Evolutionary conservation across 306 rosid genomes (phyloP).

Genomic region (Cicer chorassanicum): DNA sequence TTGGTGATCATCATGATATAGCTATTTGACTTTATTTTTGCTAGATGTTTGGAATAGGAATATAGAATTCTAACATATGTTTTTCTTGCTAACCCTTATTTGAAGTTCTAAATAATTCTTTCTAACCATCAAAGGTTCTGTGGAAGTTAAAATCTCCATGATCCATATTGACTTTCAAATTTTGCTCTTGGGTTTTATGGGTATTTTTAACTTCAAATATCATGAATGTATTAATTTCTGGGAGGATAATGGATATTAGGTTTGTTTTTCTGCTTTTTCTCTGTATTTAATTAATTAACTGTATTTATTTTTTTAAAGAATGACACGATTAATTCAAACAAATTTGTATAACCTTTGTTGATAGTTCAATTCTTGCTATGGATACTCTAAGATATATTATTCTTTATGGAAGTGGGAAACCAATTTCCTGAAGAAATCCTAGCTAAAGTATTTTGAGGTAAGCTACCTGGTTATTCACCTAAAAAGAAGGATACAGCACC

Average conservation of each 20-base stretch:
- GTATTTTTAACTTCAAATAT: constrained; percentile 17
- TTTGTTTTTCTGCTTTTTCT: neutral
- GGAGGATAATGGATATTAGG: neutral
- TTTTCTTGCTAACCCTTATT: constrained; percentile 1
- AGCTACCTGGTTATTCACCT: constrained; percentile 1
- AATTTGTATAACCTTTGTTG: constrained; percentile 10
- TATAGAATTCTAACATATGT: neutral
- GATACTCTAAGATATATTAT: constrained; percentile 19
- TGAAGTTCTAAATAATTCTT: neutral
- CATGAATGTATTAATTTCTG: neutral
- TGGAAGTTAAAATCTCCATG: neutral
- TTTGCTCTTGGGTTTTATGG: neutral
- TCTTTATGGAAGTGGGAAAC: constrained; percentile 17
- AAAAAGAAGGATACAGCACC: neutral
- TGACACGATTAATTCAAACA: constrained; percentile 17
- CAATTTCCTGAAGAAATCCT: neutral
- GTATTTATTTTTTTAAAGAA: neutral
- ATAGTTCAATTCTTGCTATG: constrained; percentile 29
- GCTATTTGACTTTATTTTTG: neutral
- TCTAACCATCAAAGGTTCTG: neutral
- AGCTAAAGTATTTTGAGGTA: constrained; percentile 19
- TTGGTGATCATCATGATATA: constrained; percentile 31
- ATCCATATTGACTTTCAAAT: neutral
- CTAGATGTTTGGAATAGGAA: neutral
- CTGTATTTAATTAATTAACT: neutral